A percentile compares a stretch with the other conserved stretches of the same genome.
These are phyloP conservation scores for Phlebiopsis gigantea DNA, from an alignment of 768 basidiomycete species.

Conservation along the genomic window DNA sequence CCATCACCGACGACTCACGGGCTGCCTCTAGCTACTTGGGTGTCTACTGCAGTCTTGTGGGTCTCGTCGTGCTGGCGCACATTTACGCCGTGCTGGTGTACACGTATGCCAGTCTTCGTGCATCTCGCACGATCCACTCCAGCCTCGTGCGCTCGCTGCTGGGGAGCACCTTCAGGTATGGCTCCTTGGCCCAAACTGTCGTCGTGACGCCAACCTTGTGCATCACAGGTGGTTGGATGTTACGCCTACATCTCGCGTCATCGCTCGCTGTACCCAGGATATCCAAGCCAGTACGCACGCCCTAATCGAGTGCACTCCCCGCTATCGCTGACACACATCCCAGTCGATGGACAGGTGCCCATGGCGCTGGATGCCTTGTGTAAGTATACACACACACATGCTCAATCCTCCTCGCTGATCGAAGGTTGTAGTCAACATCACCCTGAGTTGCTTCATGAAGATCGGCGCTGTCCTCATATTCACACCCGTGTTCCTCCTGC, in stretches of 20 bases:
- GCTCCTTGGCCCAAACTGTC: too few relatives aligned
- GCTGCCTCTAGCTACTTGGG: conserved; percentile 23
- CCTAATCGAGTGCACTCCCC: neutral
- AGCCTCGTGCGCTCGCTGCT: conserved; percentile 27
- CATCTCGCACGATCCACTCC: conserved; percentile 27
- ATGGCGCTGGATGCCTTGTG: neutral
- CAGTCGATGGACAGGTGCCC: conserved; percentile 7
- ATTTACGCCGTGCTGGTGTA: conserved; percentile 19
- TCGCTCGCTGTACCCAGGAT: conserved; percentile 65
- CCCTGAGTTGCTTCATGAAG: conserved; percentile 26
- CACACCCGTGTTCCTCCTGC: conserved; percentile 37
- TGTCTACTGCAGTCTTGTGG: conserved; percentile 22
- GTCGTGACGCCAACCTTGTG: too few relatives aligned
- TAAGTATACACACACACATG: conserved; percentile 11
- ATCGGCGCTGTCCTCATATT: conserved; percentile 36
- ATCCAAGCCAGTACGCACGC: conserved; percentile 33
- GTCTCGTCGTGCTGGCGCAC: conserved; percentile 18
- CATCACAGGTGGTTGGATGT: conserved; percentile 44
- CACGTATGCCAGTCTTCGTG: conserved; percentile 25
- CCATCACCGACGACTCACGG: neutral
- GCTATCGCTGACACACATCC: neutral
- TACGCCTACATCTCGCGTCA: conserved; percentile 52
- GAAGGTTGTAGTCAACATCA: conserved; percentile 22
- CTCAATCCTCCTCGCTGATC: conserved; percentile 11
- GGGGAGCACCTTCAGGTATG: conserved; percentile 26